phyloP scores from a whole-genome alignment of 139 green algal species.

The Chlamydomonas eustigma region DNA sequence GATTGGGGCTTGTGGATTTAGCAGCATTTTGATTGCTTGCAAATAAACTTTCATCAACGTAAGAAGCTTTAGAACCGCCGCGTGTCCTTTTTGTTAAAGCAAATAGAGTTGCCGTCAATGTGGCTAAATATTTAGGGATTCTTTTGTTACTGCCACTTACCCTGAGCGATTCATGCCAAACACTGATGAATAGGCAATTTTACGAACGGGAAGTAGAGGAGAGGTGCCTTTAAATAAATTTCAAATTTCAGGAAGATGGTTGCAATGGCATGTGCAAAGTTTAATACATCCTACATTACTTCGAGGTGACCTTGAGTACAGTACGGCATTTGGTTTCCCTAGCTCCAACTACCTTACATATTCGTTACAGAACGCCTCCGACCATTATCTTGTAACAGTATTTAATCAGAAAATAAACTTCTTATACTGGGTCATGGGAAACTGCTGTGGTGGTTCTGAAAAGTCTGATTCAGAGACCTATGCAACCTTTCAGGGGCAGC shows the following conservation, averaged over 20 bases:
- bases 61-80: constrained; percentile 28
- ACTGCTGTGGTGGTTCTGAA: constrained; percentile 3
- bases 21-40: constrained; percentile 7
- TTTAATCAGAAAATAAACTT: not conserved
- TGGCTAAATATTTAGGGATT: not conserved
- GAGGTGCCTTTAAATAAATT: not conserved
- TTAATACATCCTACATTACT: too few species aligned
- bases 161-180: not conserved
- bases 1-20: not conserved
- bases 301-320: too few species aligned
- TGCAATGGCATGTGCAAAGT: not conserved
- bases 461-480: not conserved
- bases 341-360: too few species aligned
- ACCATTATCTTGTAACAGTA: too few species aligned
- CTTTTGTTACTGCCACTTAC: not conserved
- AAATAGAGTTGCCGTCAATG: not conserved
- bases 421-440: not conserved
- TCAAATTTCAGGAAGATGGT: not conserved
- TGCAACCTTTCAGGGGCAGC: not conserved
- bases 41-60: constrained; percentile 42
- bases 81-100: not conserved
- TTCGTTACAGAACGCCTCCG: too few species aligned
- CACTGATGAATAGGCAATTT: not conserved
- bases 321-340: too few species aligned
- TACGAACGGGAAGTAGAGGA: not conserved